Evolutionary conservation across 345 rosid genomes (phyloP).

Genomic region (Ceriops zippeliana): DNA sequence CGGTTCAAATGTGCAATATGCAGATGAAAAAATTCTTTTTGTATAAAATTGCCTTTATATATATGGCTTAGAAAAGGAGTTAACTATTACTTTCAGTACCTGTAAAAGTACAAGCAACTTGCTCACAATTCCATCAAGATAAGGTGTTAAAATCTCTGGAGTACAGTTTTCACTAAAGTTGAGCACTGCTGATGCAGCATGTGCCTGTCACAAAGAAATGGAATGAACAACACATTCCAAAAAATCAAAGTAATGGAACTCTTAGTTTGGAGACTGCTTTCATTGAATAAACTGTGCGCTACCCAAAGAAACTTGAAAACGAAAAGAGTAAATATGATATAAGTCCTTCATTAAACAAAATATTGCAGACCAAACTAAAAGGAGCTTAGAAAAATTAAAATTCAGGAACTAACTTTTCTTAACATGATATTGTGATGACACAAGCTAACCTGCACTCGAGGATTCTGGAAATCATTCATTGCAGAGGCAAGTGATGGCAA

Average conservation of each 20-base stretch:
- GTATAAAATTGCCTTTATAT: not conserved
- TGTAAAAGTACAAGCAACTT: conserved; percentile 84
- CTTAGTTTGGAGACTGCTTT: no score
- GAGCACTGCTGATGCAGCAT: conserved; percentile 98
- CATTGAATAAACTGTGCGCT: not conserved
- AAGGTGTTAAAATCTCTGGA: conserved; percentile 77
- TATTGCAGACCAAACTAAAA: not conserved
- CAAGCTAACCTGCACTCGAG: conserved; percentile 75
- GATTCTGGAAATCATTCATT: conserved; percentile 93
- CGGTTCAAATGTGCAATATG: conserved; percentile 1
- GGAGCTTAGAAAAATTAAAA: not conserved
- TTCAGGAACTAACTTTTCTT: not conserved
- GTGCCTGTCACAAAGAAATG: conserved; percentile 55
- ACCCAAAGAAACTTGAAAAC: not conserved
- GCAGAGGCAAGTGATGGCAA: conserved; percentile 75
- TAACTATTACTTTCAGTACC: conserved; percentile 35
- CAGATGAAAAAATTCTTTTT: conserved; percentile 1
- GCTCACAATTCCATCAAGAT: conserved; percentile 84
- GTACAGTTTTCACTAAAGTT: conserved; percentile 96
- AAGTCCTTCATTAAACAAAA: not conserved
- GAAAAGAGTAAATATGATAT: no score
- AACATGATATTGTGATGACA: not conserved
- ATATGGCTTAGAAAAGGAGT: not conserved
- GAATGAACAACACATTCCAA: no score
- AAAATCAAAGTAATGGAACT: not conserved